A percentile compares a stretch with the other conserved stretches of the same genome.
Evolutionary conservation across 805 yeast species (phyloP).

Genomic region (Starmerella sirachaensis): DNA sequence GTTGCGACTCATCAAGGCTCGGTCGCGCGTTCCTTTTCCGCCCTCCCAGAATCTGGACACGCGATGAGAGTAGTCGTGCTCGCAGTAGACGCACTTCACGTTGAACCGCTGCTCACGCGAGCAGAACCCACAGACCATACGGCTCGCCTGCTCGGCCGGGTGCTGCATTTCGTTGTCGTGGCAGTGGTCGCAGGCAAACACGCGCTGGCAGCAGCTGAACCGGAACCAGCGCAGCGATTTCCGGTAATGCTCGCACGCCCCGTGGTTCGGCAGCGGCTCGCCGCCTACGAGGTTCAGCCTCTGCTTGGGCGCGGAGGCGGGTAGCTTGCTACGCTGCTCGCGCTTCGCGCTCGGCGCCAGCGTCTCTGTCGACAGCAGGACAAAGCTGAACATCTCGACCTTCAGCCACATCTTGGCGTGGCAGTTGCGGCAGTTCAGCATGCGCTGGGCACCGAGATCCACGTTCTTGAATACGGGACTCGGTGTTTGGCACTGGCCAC

Average conservation of each 20-base stretch:
- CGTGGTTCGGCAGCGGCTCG: conserved; percentile 31
- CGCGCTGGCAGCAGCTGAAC: conserved; percentile 33
- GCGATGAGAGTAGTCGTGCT: conserved; percentile 28
- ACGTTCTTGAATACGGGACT: conserved; percentile 27
- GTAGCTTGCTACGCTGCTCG: conserved; percentile 9
- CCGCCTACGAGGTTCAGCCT: conserved; percentile 29
- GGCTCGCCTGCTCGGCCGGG: conserved; percentile 28
- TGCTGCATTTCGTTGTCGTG: conserved; percentile 32
- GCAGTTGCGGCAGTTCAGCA: conserved; percentile 29
- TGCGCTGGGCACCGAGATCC: conserved; percentile 27
- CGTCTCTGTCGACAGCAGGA: conserved; percentile 26
- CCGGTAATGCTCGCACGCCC: conserved; percentile 32
- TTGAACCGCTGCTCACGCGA: conserved; percentile 32
- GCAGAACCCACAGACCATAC: conserved; percentile 35
- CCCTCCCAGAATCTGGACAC: conserved; percentile 36
- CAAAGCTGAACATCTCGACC: conserved; percentile 28
- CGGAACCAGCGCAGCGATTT: conserved; percentile 35
- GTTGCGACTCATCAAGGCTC: conserved; percentile 31
- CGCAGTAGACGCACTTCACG: conserved; percentile 29
- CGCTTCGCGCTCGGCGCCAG: conserved; percentile 14
- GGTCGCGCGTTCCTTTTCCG: conserved; percentile 34
- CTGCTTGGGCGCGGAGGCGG: conserved; percentile 20
- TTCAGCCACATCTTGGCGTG: conserved; percentile 28
- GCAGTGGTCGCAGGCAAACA: conserved; percentile 34
- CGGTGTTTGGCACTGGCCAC: conserved; percentile 28